Conservation (phyloP, 768 basidiomycete genomes). For the Mycena albidolilacea region DNA sequence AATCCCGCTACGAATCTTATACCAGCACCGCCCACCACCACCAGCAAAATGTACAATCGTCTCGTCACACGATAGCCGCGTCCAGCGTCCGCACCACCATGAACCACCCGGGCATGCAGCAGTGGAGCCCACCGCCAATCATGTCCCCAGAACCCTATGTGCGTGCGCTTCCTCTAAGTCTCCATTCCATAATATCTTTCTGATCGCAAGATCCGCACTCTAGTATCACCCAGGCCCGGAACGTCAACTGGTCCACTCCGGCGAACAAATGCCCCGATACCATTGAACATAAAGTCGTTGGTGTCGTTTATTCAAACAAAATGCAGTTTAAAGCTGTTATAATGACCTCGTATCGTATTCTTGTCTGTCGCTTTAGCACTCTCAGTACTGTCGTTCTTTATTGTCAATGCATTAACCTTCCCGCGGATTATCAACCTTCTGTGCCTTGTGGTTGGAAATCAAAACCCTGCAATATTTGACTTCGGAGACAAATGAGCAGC, state of each 20-base stretch:
- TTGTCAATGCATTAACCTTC: conserved; percentile 22
- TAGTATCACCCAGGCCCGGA: conserved; percentile 45
- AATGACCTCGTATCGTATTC: neutral
- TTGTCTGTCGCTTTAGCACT: conserved; percentile 4
- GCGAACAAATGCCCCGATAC: conserved; percentile 37
- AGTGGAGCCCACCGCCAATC: conserved; percentile 69
- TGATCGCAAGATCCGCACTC: conserved; percentile 32
- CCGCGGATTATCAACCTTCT: neutral
- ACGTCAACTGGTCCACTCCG: conserved; percentile 43
- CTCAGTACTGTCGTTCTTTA: conserved; percentile 4
- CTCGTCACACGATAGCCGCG: conserved; percentile 55
- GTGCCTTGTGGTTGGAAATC: neutral
- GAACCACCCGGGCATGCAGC: conserved; percentile 63
- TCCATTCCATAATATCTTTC: conserved; percentile 9
- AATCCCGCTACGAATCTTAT: conserved; percentile 37
- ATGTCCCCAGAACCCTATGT: conserved; percentile 79
- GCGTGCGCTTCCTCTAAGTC: conserved; percentile 47
- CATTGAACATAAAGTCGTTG: conserved; percentile 38
- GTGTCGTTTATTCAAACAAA: conserved; percentile 20
- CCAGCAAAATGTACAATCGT: conserved; percentile 41
- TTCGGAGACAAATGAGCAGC: neutral
- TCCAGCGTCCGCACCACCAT: conserved; percentile 64
- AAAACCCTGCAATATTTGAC: neutral
- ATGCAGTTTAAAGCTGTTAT: conserved; percentile 19
- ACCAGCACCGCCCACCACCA: conserved; percentile 17